Evolutionary conservation across 2,329 filamentous ascomycete species (phyloP), one percentile per base, ranked within the genome.

Genomic region (Sclerotinia borealis): DNA sequence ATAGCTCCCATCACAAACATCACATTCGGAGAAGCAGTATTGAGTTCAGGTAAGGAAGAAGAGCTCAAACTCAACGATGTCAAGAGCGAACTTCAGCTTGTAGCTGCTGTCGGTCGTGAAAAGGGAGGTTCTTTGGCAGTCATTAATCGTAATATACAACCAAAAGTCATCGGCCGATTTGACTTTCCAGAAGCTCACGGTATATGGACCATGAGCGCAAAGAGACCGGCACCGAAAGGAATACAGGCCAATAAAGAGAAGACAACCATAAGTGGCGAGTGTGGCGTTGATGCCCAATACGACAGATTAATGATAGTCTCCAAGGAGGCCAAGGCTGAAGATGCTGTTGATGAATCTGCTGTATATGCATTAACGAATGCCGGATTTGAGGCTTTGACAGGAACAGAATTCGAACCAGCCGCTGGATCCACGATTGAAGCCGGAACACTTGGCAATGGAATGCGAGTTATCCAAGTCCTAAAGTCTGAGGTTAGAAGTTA

Each of bases 351-450:
- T 61, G 56, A 59, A 59, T 93, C 91, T 1, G 86, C 91, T 62
- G 87, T 96, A 2, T 93, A 93, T 71, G 83, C 85, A 47, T 79
- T 93, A 45, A 90, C 87, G n/a, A 85, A 84, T 1, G 85, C 86
- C 36, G 86, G 86, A 3, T 86, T 96, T 64, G 88, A 92, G 73
- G 85, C 89, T 45, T 81, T 93, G 9, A 85, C 85, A 41, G 91
- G 89, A 45, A 92, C 92, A 0, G 95, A 99, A 72, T 97, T 98
- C 73, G 96, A 99, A 66, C 87, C 90, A 4, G 91, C 91, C 51
- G 91, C 93, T 66, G 95, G 93, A 31, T 85, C 88, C 37, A 97
- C 95, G 0, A 82, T 98, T 52, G 90, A 96, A 69, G 89, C 95
- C 22, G 91, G 91, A 19, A 90, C 89, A 0, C 85, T 99, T 75